Base-by-base conservation (phyloP, 2,329 filamentous ascomycete genomes). In the Zymoseptoria pseudotritici region DNA sequence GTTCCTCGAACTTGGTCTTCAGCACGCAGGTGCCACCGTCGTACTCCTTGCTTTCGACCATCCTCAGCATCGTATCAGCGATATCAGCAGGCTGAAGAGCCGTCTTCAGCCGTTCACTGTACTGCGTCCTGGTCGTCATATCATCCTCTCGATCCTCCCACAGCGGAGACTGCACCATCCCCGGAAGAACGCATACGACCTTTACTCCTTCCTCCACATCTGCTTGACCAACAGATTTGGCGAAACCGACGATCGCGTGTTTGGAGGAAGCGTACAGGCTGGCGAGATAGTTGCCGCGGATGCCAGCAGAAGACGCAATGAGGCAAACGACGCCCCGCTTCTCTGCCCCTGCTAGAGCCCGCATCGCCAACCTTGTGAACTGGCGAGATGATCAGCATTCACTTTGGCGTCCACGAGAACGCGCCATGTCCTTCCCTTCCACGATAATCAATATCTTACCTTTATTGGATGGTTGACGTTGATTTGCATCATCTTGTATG, bases 161-260 rank as follows among this genome's bases (percentile, higher is more conserved):
- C 29, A 63, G 52, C 5, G 63, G 63, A 54, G 53, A 59, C 51
- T 65, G 63, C 3, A 65, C 63, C 51, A 65, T 58, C 9, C 70
- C 70, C 1, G 70, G 71, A 29, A 68, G 67, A 13, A 73, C 69
- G 1, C 72, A 73, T 51, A 78, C 77, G 31, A 78, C 70, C 4
- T 75, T 71, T 2, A 78, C 58, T 2, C 77, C 76, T 1, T 74
- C 63, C 2, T 71, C 71, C 0, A 76, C 75, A 60, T 78, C 78
- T 54, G 77, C 76, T 54, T 77, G 75, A 0, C 76, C 75, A 0
- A 76, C 75, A 1, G 73, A 76, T 4, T 75, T 73, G n/a, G 74
- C 76, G 31, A 78, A 71, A 1, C 76, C 75, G 42, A 78, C 73
- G 20, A 78, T 69, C 3, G 71, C 76, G 61, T 76, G 75, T 64